Percentiles rank a stretch among this genome's conserved stretches.
phyloP scores from a whole-genome alignment of 2,329 filamentous ascomycete genomes.

The Fusarium cyanostomum region DNA sequence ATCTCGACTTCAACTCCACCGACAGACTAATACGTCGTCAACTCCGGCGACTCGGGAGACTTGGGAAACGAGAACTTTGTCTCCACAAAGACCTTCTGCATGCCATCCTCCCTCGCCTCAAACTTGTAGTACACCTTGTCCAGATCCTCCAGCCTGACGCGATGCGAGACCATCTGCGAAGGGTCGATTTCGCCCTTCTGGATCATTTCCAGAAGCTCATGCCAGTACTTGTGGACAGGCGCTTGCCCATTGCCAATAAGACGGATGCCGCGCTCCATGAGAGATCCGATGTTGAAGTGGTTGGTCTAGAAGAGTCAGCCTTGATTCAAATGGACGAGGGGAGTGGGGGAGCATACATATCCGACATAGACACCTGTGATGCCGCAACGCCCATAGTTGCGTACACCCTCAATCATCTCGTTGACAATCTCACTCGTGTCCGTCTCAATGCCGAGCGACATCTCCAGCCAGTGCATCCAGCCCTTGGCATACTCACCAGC shows the following conservation, averaged over 20 bases:
- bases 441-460: conserved; percentile 75
- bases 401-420: conserved; percentile 80
- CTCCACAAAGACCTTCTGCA: conserved; percentile 83
- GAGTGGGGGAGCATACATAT: conserved; percentile 55
- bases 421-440: conserved; percentile 85
- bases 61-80: conserved; percentile 64
- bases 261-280: conserved; percentile 88
- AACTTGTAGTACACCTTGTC: conserved; percentile 73
- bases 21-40: conserved; percentile 26
- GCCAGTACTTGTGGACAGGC: conserved; percentile 86
- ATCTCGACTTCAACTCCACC: background rate
- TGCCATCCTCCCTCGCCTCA: conserved; percentile 68
- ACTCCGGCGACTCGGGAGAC: conserved; percentile 35
- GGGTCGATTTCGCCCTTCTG: conserved; percentile 76
- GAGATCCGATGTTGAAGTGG: conserved; percentile 78
- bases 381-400: conserved; percentile 77
- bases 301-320: conserved; percentile 38
- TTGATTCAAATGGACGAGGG: background rate
- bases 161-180: conserved; percentile 82
- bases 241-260: conserved; percentile 74
- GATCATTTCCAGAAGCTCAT: conserved; percentile 75
- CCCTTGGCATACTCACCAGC: conserved; percentile 70
- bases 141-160: conserved; percentile 77
- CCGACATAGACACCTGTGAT: conserved; percentile 77
- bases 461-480: conserved; percentile 68